These are phyloP conservation scores for Starmerella potacharoeniae DNA, from an alignment of 805 yeast genomes.

Conservation along the genomic window DNA sequence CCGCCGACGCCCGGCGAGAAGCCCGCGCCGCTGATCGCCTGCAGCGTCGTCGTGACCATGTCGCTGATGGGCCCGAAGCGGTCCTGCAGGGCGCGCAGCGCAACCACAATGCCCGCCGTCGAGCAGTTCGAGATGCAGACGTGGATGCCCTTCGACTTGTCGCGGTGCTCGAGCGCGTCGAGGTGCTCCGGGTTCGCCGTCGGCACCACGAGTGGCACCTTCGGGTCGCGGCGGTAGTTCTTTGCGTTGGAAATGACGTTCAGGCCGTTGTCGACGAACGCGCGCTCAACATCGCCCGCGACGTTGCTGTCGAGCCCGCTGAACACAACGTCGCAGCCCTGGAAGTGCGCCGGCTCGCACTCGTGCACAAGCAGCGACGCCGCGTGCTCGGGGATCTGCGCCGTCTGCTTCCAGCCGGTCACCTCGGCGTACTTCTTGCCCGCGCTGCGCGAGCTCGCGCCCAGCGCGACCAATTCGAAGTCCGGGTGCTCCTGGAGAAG, in stretches of 20 bases:
- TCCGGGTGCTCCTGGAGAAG: conserved; percentile 79
- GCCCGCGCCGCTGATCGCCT: conserved; percentile 97
- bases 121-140: conserved; percentile 97
- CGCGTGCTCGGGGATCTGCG: conserved; percentile 59
- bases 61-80: conserved; percentile 81
- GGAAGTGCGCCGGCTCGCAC: conserved; percentile 66
- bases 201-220: conserved; percentile 90
- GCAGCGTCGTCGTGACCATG: conserved; percentile 82
- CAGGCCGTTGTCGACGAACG: conserved; percentile 67
- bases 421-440: conserved; percentile 81
- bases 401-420: conserved; percentile 88
- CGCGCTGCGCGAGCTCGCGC: conserved; percentile 90
- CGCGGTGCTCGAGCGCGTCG: conserved; percentile 48
- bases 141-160: conserved; percentile 53
- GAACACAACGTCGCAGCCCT: conserved; percentile 86
- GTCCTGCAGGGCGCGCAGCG: conserved; percentile 86
- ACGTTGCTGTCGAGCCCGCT: conserved; percentile 88
- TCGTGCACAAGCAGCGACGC: conserved; percentile 56
- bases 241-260: conserved; percentile 90
- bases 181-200: conserved; percentile 89
- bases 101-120: conserved; percentile 95
- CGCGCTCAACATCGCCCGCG: conserved; percentile 88
- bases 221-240: conserved; percentile 78
- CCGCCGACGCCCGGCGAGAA: conserved; percentile 96
- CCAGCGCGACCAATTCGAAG: conserved; percentile 70